Percentiles rank a stretch among this genome's conserved stretches.
These are phyloP conservation scores for Flaveria ramosissima DNA, from an alignment of 129 eudicot genomes.

Conservation along the genomic window DNA sequence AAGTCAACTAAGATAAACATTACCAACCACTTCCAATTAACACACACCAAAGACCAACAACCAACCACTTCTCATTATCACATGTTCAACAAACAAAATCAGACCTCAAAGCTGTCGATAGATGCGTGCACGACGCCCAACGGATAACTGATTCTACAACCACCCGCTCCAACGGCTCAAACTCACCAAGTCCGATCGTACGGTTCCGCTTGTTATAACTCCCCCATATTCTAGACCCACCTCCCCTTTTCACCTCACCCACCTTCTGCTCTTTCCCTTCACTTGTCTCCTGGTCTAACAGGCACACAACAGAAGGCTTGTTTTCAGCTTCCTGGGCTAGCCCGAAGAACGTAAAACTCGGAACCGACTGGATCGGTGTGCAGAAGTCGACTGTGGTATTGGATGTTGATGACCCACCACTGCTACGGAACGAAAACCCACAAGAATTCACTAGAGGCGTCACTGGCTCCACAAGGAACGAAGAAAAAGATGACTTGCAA, in stretches of 20 bases:
- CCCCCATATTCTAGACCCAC: conserved; percentile 43
- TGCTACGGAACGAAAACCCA: conserved; percentile 65
- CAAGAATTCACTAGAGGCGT: conserved; percentile 46
- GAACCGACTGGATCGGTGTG: conserved; percentile 50
- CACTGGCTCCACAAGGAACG: conserved; percentile 60
- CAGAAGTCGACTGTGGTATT: conserved; percentile 43
- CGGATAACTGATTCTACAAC: conserved; percentile 80
- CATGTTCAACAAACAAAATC: conserved; percentile 67
- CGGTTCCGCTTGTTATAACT: conserved; percentile 75
- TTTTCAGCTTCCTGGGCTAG: conserved; percentile 34
- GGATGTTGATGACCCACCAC: conserved; percentile 53
- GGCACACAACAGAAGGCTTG: conserved; percentile 22
- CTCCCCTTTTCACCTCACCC: conserved; percentile 45
- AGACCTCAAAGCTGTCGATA: conserved; percentile 64
- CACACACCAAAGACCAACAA: conserved; percentile 2
- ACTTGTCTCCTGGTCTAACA: conserved; percentile 25
- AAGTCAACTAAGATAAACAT: too few relatives aligned
- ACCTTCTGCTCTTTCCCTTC: conserved; percentile 32
- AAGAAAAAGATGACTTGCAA: conserved; percentile 70
- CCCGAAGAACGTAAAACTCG: conserved; percentile 71
- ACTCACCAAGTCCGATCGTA: conserved; percentile 82
- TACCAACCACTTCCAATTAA: conserved; percentile 7
- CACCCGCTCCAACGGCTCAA: conserved; percentile 66
- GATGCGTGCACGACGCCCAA: conserved; percentile 89
- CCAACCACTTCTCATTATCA: conserved; percentile 15